Evolutionary conservation across 441 rosid genomes (phyloP), one percentile per base, ranked within the genome.

Genomic region (Cnidoscolus chayamansa): DNA sequence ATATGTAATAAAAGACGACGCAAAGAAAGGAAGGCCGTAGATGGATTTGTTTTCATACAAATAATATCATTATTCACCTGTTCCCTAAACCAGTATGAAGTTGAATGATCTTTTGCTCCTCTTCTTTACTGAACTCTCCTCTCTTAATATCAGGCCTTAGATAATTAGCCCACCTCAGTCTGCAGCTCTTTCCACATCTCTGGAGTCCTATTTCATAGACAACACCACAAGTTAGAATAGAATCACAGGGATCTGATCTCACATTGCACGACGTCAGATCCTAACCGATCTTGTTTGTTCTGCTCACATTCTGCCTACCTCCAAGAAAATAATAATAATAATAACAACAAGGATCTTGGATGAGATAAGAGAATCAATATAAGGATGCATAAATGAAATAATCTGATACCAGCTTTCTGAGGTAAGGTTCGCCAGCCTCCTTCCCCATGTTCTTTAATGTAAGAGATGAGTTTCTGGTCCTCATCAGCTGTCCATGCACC

Each of bases 391-490:
- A 25, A 25, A 25, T 25, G 25, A 25, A 32, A 3, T 0, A 30
- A 15, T 13, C 40, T n/a, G 13, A 76, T 40, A 40, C 79, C 79
- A 31, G 79, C 79, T 64, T 70, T 71, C 40, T 70, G 61, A 5
- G 79, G 74, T 59, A 76, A 70, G 37, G 74, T 63, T 5, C 79
- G 74, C 79, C 79, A 76, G 3, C 79, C 60, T 4, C 79, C 79
- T 35, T 71, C 70, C 45, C 79, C 79, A 20, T 76, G 74, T 50
- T 56, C n/a, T 47, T 57, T 71, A 49, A 76, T 64, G 16, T 70
- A 76, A 51, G 65, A 51, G 12, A 70, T 20, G 53, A 76, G 79
- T 50, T 71, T 70, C 20, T 64, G 59, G 67, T 76, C 79, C 45
- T 76, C 79, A 4, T 70, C 79, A 7, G 65, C 6, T 0, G 71